Percentiles rank a stretch among this genome's conserved stretches.
Conservation (phyloP, 768 basidiomycete genomes). For the Rubroboletus satanas region DNA sequence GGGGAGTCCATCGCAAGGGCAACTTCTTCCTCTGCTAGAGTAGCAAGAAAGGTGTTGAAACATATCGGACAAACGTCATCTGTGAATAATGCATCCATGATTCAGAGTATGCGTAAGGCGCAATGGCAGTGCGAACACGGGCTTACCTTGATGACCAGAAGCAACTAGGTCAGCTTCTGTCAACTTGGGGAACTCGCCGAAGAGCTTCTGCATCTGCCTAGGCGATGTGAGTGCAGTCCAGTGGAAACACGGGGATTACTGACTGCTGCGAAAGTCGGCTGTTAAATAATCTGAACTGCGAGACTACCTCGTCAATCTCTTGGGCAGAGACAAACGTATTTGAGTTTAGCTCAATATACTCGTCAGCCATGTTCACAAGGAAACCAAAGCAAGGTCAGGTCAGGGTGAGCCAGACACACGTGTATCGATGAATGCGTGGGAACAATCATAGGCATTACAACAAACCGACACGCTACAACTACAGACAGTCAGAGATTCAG, state of each 20-base stretch:
- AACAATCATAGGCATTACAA: constrained; percentile 25
- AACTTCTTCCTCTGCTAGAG: constrained; percentile 71
- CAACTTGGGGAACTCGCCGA: constrained; percentile 45
- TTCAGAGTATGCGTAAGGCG: background rate
- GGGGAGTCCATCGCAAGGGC: constrained; percentile 76
- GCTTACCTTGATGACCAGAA: constrained; percentile 46
- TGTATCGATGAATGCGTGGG: constrained; percentile 23
- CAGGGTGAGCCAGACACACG: constrained; percentile 5
- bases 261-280: constrained; percentile 28
- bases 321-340: constrained; percentile 18
- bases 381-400: background rate
- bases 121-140: background rate
- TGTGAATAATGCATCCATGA: constrained; percentile 23
- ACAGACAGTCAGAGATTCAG: constrained; percentile 27
- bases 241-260: background rate
- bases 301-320: constrained; percentile 30
- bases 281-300: constrained; percentile 28
- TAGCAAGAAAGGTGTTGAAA: constrained; percentile 60
- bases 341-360: constrained; percentile 9
- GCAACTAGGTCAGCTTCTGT: constrained; percentile 47
- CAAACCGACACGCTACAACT: constrained; percentile 19
- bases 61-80: constrained; percentile 77
- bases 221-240: constrained; percentile 7
- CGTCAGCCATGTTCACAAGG: constrained; percentile 20
- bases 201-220: constrained; percentile 38